Base-by-base conservation (phyloP, 1,284 basidiomycete species). In the Schizophyllum commune region DNA sequence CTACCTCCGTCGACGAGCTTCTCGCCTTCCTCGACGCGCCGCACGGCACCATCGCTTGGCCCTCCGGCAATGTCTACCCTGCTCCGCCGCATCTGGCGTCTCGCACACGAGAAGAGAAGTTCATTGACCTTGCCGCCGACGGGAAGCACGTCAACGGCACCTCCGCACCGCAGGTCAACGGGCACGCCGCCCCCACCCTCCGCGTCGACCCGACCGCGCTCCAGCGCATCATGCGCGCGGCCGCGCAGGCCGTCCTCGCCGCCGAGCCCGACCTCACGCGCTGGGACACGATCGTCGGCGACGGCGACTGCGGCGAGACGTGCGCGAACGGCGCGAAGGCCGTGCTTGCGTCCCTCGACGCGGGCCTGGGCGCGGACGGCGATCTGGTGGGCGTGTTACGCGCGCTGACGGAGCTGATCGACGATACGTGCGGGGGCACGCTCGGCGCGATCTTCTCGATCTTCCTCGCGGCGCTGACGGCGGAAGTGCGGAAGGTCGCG, bases 391-490 rank as follows among this genome's bases (percentile, higher is more conserved):
- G 65, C 20, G 21, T 74, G 15, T 60, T 71, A 0, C 52, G 57
- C 39, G 52, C 58, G 20, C 56, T 75, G 32, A 71, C 70, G 1
- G 69, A 70, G 33, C 64, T 72, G 9, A 57, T 75, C 4, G 74
- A 77, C 58, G 71, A 74, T 58, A 65, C 60, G 7, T 76, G 75
- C 74, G 74, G 75, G 6, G 75, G 75, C 47, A 77, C 74, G 1
- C 74, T 75, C 33, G 74, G 75, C 47, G 74, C 75, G 55, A 78
- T 84, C 57, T 81, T 83, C 53, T 78, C 78, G 0, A 79, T 84
- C 58, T 84, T 81, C 71, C 77, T 85, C 62, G 79, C 79, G 60
- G 62, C 71, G 17, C 63, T 72, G n/a, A 67, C 70, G 27, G 32
- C 63, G 15, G 61, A 65, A 4, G 65, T 71, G 32, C 64, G 57